Evolutionary conservation across 2,329 filamentous ascomycete genomes (phyloP).

Genomic region (Cladosporium sp.): DNA sequence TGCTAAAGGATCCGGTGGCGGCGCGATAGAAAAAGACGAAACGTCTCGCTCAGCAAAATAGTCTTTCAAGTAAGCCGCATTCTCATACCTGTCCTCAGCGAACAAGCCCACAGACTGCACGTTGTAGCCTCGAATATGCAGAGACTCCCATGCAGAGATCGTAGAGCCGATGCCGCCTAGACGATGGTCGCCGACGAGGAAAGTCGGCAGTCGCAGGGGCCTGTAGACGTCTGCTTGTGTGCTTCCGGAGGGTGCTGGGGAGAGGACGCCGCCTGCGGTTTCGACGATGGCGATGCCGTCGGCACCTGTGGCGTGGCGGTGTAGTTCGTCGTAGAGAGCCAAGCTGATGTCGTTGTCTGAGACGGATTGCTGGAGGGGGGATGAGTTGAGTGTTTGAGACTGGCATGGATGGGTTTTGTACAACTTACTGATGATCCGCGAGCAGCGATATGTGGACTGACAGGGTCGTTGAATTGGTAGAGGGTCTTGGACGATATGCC

Average conservation of each 20-base stretch:
- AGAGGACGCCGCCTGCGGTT: slow-evolving; percentile 81
- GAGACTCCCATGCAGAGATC: slow-evolving; percentile 77
- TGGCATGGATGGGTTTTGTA: not conserved
- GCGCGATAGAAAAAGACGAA: slow-evolving; percentile 57
- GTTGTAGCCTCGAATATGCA: slow-evolving; percentile 77
- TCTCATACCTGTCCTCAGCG: slow-evolving; percentile 64
- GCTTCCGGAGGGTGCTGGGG: slow-evolving; percentile 72
- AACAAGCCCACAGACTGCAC: slow-evolving; percentile 72
- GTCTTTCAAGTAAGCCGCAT: slow-evolving; percentile 65
- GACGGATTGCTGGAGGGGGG: slow-evolving; percentile 18
- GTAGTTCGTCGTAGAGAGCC: slow-evolving; percentile 45
- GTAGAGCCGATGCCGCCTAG: slow-evolving; percentile 80
- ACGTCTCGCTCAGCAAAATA: slow-evolving; percentile 68
- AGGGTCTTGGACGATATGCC: slow-evolving; percentile 62
- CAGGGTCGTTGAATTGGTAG: slow-evolving; percentile 71
- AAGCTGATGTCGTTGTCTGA: slow-evolving; percentile 42
- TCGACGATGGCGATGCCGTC: slow-evolving; percentile 71
- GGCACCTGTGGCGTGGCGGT: slow-evolving; percentile 45
- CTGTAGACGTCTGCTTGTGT: slow-evolving; percentile 78
- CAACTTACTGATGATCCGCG: slow-evolving; percentile 27
- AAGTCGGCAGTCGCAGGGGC: slow-evolving; percentile 69
- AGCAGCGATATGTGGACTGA: slow-evolving; percentile 78
- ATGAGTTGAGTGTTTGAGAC: not conserved
- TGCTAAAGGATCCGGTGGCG: slow-evolving; percentile 57
- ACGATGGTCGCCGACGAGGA: slow-evolving; percentile 73